Base-by-base conservation (phyloP, 495 filamentous ascomycete species). In the Chaetomidium leptoderma region DNA sequence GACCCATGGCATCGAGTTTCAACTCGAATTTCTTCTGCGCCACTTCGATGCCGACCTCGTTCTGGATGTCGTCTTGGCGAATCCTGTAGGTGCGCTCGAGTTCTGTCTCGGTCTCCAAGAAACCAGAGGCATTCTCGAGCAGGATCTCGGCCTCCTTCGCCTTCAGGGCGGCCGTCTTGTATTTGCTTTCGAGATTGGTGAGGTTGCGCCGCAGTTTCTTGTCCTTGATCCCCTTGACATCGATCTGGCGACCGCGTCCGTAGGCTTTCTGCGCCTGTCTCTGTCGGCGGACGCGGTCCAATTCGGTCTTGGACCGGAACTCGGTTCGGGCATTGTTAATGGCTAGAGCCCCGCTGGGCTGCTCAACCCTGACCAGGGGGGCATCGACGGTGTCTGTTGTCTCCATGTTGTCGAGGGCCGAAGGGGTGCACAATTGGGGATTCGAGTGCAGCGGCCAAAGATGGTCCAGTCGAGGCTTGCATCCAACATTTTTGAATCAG, bases 61-160 rank as follows among this genome's bases (percentile, higher is more conserved):
- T 70, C 60, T 78, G 74, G 60, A 98, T 87, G n/a, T 96, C 90
- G 58, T 89, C 84, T 69, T 98, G 93, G 60, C 86, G 83, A 21
- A 97, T 86, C 72, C 87, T 91, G 72, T 92, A 98, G 14, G 93
- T 97, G 67, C 82, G 76, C 68, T 98, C 93, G 48, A 98, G 80
- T 70, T 89, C 92, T 23, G 76, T 78, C 68, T 98, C 95, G 13
- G 95, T 83, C 70, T 97, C 89, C 36, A 98, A 72, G 62, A 93
- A 93, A 7, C 93, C 93, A 19, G 80, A 76, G n/a, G 85, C 78
- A 65, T 95, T 89, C 69, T 96, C 92, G 36, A 92, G 82, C 43
- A 98, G 77, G 59, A 97, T 95, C 76, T 97, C 95, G 6, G 91
- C 90, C 83, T 97, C 91, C 68, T 92, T 90, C 6, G 92, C 89